Base-by-base conservation (phyloP, 2,329 filamentous ascomycete species). In the Rhynchosporium secalis region DNA sequence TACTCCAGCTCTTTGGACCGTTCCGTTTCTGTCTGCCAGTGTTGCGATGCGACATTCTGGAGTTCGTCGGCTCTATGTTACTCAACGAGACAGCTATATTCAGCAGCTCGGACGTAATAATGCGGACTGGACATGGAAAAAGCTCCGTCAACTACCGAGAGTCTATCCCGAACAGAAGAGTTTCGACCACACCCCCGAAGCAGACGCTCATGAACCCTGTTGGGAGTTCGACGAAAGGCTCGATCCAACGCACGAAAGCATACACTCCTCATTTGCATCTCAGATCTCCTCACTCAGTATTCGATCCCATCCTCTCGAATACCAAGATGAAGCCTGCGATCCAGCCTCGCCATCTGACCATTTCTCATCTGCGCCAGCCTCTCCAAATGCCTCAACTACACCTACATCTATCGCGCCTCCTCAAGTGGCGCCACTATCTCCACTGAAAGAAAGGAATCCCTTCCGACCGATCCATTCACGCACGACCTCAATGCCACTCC, bases 31-130 rank as follows among this genome's bases (percentile, higher is more conserved):
- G 33, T 81, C 81, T 56, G 86, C 88, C 1, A 86, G 83, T 54
- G 84, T 92, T 43, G 83, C 90, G 70, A 93, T 93, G 90, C 86
- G 87, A 82, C 86, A 36, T 81, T 83, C 9, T 4, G 62, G 54
- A 81, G 83, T 79, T 65, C 86, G 86, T 65, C 82, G 90, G 8
- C 81, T 94, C 12, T 94, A 90, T 75, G 81, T 93, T 62, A 94
- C 90, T 1, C 88, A 91, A 62, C 84, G 87, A 3, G 86, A 89
- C 67, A 87, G 88, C 1, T 94, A 94, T 67, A 76, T 90, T 2
- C 90, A 94, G 71, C 83, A 86, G 64, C 79, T 68, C 6, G 61
- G 62, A 41, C 28, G 36, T 3, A 41, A 55, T 28, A 55, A 82
- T 48, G 72, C 77, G 9, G 80, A 80, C 4, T 92, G 88, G 88